A percentile compares a stretch with the other conserved stretches of the same genome.
Conservation (phyloP, 768 basidiomycete species). For the Pisolithus orientalis region DNA sequence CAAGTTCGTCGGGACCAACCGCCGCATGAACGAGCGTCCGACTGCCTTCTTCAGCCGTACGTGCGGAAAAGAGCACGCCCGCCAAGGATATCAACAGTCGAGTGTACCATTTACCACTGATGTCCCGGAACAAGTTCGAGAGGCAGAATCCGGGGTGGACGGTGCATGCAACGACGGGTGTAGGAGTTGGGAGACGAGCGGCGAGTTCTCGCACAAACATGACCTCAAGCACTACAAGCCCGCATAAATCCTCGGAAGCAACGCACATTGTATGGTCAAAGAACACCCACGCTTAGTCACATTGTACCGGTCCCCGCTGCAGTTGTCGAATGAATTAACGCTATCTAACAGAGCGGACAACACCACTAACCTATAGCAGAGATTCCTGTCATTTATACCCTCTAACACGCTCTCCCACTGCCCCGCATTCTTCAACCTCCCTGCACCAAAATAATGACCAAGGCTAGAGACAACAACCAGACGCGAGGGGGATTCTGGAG, state of each 20-base stretch:
- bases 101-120: neutral
- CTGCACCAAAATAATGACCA: slow-evolving; percentile 13
- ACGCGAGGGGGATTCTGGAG: slow-evolving; percentile 17
- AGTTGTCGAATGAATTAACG: neutral
- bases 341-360: neutral
- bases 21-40: slow-evolving; percentile 30
- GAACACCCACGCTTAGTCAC: slow-evolving; percentile 20
- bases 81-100: neutral
- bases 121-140: slow-evolving; percentile 21
- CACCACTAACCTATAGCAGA: slow-evolving; percentile 15
- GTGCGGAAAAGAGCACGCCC: slow-evolving; percentile 11
- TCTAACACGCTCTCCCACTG: slow-evolving; percentile 16
- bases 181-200: slow-evolving; percentile 16
- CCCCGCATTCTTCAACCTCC: slow-evolving; percentile 1
- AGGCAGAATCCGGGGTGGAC: slow-evolving; percentile 30
- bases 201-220: slow-evolving; percentile 30
- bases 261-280: neutral
- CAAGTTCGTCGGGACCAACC: slow-evolving; percentile 16
- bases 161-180: slow-evolving; percentile 18
- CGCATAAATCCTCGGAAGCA: neutral
- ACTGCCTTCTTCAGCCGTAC: slow-evolving; percentile 29
- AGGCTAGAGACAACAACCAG: slow-evolving; percentile 28
- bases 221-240: slow-evolving; percentile 24
- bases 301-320: slow-evolving; percentile 15
- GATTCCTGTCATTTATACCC: slow-evolving; percentile 16